Evolutionary conservation across 2,329 filamentous ascomycete genomes (phyloP), one percentile per base, ranked within the genome.

Genomic region (Aspergillus quadricinctus): DNA sequence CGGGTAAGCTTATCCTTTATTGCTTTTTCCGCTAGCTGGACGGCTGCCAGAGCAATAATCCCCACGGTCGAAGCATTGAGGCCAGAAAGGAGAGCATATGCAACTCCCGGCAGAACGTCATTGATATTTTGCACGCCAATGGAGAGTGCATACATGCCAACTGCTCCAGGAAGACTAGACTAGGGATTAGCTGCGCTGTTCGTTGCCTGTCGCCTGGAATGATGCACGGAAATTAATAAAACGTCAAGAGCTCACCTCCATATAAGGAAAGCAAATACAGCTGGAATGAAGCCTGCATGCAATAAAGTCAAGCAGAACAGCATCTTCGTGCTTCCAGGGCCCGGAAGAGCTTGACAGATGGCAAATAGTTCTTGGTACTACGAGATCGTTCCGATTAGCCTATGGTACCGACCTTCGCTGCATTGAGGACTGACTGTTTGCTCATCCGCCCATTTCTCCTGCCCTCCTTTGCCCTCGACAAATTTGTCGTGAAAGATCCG

Each of bases 281-380:
- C 87, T 0, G 80, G 74, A 2, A 82, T 53, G 4, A 87, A 74
- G 0, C 87, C 87, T 10, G 80, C 80, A 57, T 84, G 85, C 9
- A 89, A 80, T 19, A 88, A 70, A 40, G 85, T 83, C 43, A 90
- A 83, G 57, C 83, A 88, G 58, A 88, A 90, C 0, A 83, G 68
- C 83, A 90, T 87, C 66, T 90, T 90, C 1, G 88, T 90, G 59
- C 83, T 87, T 0, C 64, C 87, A 0, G 88, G 88, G 0, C 88
- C 88, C 0, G 84, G 85, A 2, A 90, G 76, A 1, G 84, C 84
- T 72, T 90, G 87, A 19, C 81, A 83, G 48, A 90, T 73, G 27
- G 84, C 86, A 69, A 91, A 90, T 0, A 90, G 78, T 65, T 90
- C 88, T 69, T 88, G 85, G 70, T 87, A 90, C 84, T 88, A 50